Evolutionary conservation across 352 stramenopile species (phyloP).

Genomic region (Globisporangium lucens): DNA sequence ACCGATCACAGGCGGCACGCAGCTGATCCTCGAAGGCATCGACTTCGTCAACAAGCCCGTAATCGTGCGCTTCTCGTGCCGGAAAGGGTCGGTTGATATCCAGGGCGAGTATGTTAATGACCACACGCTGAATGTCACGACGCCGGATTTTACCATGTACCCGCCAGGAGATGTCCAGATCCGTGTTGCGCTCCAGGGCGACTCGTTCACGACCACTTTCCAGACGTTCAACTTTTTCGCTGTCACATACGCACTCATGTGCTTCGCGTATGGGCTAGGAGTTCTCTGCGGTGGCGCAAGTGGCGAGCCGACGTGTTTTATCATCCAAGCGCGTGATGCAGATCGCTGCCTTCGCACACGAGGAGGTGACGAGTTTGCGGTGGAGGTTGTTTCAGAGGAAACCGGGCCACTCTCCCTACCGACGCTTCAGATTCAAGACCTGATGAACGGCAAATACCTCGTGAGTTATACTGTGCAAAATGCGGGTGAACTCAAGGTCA

Average conservation of each 20-base stretch:
- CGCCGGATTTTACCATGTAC: slow-evolving; percentile 90
- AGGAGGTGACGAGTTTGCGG: slow-evolving; percentile 91
- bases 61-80: slow-evolving; percentile 90
- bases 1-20: slow-evolving; percentile 90
- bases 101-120: slow-evolving; percentile 88
- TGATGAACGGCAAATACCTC: slow-evolving; percentile 92
- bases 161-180: slow-evolving; percentile 85
- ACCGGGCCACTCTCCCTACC: slow-evolving; percentile 50
- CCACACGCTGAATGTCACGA: slow-evolving; percentile 81
- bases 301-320: slow-evolving; percentile 70
- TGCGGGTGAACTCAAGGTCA: slow-evolving; percentile 81
- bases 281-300: slow-evolving; percentile 85
- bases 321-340: slow-evolving; percentile 85
- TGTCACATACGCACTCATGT: slow-evolving; percentile 85
- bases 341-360: slow-evolving; percentile 76
- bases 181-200: slow-evolving; percentile 89
- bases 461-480: slow-evolving; percentile 88
- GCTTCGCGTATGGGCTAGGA: slow-evolving; percentile 92
- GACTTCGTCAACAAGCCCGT: slow-evolving; percentile 86
- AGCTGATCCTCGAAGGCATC: slow-evolving; percentile 88
- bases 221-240: slow-evolving; percentile 93
- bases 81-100: slow-evolving; percentile 89
- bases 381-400: slow-evolving; percentile 62
- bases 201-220: slow-evolving; percentile 94
- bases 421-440: slow-evolving; percentile 73